Base-by-base conservation (phyloP, 805 yeast genomes). In the Maudiozyma turicensis region DNA sequence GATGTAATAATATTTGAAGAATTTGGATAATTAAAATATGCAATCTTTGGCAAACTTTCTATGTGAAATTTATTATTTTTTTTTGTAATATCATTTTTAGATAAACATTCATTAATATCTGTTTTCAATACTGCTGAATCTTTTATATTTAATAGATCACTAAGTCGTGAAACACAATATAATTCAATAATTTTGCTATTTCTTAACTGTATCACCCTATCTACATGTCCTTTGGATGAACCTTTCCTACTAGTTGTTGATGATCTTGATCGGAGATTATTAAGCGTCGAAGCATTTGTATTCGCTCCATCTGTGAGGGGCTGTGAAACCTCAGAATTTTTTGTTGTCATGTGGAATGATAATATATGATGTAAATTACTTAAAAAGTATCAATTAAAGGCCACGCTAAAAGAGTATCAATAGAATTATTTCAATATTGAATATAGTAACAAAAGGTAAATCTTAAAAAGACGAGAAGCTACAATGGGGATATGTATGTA, bases 161-260 rank as follows among this genome's bases (percentile, higher is more conserved):
- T 78, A 46, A 78, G 63, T 51, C 78, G 63, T 9, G 85, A 71
- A 11, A 82, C 74, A 53, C 81, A 76, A 58, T 78, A 82, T 14
- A 83, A 66, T 61, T 82, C 85, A 1, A 83, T 72, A 28, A 83
- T 68, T 57, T 78, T 79, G 30, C 81, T 67, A 56, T 79, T 79
- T 45, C 88, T 68, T 43, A 70, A 68, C 51, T 71, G 68, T 10
- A 78, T 66, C n/a, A 78, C 64, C 45, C 71, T 73, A 3, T 60
- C 58, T 11, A 49, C 10, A 11, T 43, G 41, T 2, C 43, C 14
- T 13, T 10, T 40, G 9, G 38, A 34, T 6, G 38, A 34, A 34
- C 11, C 38, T 34, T 34, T 34, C 6, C 14, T 8, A 34, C 13
- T 32, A 32, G 34, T 30, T 7, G 8, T 32, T 31, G 31, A 33